Base-by-base conservation (phyloP, 2,329 filamentous ascomycete species). In the Alternaria burnsii region DNA sequence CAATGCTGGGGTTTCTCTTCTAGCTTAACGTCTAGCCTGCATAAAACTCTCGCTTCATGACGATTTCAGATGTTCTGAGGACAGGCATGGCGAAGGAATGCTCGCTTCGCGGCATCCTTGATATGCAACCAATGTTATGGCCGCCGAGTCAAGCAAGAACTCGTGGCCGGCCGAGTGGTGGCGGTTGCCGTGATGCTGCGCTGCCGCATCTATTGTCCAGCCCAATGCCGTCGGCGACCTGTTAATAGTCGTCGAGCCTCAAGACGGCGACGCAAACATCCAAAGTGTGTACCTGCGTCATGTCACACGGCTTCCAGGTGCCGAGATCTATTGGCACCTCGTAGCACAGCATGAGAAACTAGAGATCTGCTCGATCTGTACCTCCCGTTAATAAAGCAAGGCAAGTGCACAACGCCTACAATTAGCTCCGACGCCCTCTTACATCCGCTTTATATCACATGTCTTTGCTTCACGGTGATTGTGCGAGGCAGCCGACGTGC, bases 1-100 rank as follows among this genome's bases (percentile, higher is more conserved):
- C 41, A 24, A 38, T 46, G 43, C 55, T 46, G 48, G 55, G 41
- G 48, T 53, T 28, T 32, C 36, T 54, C 28, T 36, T 34, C 42
- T 58, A 58, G 51, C 52, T 43, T 34, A 59, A 59, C 56, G 56
- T 59, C 55, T 43, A 52, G 44, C 54, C 54, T 56, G 54, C 54
- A 56, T 56, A 48, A 56, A 40, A 30, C 40, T 14, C 44, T 41
- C 34, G 42, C 52, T 46, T 48, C 42, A 26, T 44, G 40, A 44
- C 40, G 18, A 53, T 9, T 32, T 53, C 22, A 53, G 7, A 22
- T 38, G 10, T 52, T 52, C 24, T n/a, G 9, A 5, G 16, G 11
- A 18, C 36, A 52, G 50, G 16, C 34, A 28, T 3, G 6, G 26
- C 38, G 26, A 42, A 11, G 40, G 22, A 20, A 44, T 22, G 2